Evolutionary conservation across 31 red algal species (phyloP).

Genomic region (Asparagopsis taxiformis): DNA sequence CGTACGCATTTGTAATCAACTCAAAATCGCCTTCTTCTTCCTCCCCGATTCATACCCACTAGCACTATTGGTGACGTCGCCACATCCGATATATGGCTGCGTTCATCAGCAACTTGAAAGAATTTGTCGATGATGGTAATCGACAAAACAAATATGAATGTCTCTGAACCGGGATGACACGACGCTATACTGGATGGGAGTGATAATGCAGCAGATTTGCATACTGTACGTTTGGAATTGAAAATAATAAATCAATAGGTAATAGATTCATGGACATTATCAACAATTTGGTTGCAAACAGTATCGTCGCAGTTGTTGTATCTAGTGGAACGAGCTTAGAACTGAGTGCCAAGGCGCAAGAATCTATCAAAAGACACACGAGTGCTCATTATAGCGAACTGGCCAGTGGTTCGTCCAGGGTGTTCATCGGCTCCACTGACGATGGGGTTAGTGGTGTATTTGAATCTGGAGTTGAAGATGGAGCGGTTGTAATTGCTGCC

Average conservation of each 20-base stretch:
- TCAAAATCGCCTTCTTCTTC: neutral
- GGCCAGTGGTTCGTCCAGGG: neutral
- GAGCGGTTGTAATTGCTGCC: neutral
- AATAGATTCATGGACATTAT: neutral
- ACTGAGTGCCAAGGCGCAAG: neutral
- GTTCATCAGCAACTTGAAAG: neutral
- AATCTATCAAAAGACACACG: neutral
- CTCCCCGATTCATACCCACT: neutral
- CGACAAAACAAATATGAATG: neutral
- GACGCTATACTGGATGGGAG: neutral
- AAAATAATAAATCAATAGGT: neutral
- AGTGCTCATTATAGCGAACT: neutral
- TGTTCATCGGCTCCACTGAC: neutral
- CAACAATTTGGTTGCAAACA: neutral
- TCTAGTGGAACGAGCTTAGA: neutral
- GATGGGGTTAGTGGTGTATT: neutral
- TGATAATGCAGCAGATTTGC: neutral
- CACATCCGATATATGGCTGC: neutral
- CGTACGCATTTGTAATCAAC: neutral
- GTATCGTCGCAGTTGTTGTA: neutral
- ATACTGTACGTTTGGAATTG: neutral
- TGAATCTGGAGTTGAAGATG: neutral
- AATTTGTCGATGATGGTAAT: neutral
- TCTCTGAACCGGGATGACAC: neutral
- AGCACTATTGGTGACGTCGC: neutral